phyloP scores from a whole-genome alignment of 306 rosid species.

The Lathyrus aphaca region DNA sequence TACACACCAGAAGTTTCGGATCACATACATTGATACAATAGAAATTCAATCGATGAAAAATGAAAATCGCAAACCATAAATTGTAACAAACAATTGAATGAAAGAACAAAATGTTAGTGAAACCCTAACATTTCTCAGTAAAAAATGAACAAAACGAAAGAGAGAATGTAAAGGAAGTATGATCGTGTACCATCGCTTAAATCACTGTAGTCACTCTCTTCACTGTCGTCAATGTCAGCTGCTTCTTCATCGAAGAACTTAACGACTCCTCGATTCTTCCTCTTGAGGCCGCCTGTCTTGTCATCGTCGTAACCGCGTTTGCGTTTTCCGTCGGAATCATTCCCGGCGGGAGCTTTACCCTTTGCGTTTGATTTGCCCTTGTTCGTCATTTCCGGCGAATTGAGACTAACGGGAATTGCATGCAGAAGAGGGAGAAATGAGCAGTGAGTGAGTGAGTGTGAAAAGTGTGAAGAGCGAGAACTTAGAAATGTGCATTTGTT shows the following conservation, averaged over 20 bases:
- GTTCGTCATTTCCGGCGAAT: constrained; percentile 48
- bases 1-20: constrained; percentile 30
- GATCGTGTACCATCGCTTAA: constrained; percentile 49
- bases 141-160: constrained; percentile 10
- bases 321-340: constrained; percentile 46
- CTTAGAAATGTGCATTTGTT: neutral
- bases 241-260: constrained; percentile 75
- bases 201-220: constrained; percentile 51
- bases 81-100: neutral
- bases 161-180: neutral
- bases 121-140: constrained; percentile 40
- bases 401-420: constrained; percentile 34
- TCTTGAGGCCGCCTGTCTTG: constrained; percentile 52
- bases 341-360: constrained; percentile 74
- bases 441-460: neutral
- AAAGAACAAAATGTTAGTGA: constrained; percentile 30
- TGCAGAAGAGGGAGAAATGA: constrained; percentile 21
- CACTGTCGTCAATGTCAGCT: constrained; percentile 50
- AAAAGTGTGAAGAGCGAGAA: neutral
- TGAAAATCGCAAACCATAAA: neutral
- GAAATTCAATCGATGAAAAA: neutral
- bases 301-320: constrained; percentile 51
- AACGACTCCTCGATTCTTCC: constrained; percentile 55
- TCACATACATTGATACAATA: neutral
- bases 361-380: constrained; percentile 56